Percentiles rank a stretch among this genome's conserved stretches.
phyloP scores from a whole-genome alignment of 345 rosid species.

The Eucalyptus microcorys region DNA sequence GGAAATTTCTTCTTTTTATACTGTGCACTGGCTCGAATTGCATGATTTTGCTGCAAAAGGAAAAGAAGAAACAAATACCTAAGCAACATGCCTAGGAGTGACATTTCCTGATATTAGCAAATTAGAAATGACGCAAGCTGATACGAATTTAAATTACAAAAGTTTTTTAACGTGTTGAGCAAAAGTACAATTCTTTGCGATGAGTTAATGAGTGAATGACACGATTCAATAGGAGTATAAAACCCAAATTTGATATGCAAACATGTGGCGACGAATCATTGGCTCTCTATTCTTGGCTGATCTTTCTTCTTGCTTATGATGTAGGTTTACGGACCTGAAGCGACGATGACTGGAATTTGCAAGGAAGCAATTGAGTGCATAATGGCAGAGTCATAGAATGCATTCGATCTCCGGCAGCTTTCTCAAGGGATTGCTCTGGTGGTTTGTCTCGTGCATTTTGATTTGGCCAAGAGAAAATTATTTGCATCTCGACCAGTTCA shows the following conservation, averaged over 20 bases:
- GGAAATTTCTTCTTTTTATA: background rate
- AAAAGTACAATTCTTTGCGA: background rate
- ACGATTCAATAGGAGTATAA: background rate
- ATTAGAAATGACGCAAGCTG: background rate
- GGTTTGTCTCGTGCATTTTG: background rate
- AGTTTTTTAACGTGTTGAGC: background rate
- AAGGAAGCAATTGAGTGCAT: slow-evolving; percentile 88
- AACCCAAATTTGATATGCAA: background rate
- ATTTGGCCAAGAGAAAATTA: background rate
- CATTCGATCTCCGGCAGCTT: background rate
- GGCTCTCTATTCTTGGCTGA: background rate
- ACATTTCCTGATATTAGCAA: background rate
- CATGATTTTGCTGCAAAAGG: background rate
- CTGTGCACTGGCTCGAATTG: background rate
- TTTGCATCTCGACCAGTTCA: background rate
- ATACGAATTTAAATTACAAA: background rate
- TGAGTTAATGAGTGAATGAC: background rate
- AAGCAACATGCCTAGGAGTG: background rate
- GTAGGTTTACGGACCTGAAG: slow-evolving; percentile 94
- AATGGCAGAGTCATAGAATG: slow-evolving; percentile 19
- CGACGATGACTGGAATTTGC: slow-evolving; percentile 98
- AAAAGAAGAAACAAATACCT: background rate
- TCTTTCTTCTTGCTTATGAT: background rate
- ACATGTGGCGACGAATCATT: background rate
- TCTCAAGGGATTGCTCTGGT: background rate